Conservation (phyloP, 78 protist species). For the Speleostelium caveatum region DNA sequence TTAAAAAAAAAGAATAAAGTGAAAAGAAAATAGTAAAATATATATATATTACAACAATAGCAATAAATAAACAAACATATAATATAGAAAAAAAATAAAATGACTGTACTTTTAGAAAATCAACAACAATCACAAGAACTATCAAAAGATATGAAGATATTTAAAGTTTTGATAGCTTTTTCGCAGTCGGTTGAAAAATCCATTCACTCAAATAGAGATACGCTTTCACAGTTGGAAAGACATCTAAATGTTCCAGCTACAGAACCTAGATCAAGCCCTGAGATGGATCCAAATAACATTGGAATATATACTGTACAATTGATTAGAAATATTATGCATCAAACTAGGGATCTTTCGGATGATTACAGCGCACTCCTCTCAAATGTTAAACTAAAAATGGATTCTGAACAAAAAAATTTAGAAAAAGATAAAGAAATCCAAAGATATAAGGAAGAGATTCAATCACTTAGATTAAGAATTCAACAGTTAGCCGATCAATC, state of each 20-base stretch:
- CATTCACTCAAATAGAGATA: slow-evolving; percentile 9
- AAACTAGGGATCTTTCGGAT: slow-evolving; percentile 36
- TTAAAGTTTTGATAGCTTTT: slow-evolving; percentile 64
- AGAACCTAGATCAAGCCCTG: not conserved
- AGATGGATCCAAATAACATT: slow-evolving; percentile 24
- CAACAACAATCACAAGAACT: slow-evolving; percentile 5
- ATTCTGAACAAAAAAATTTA: not conserved
- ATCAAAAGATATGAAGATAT: slow-evolving; percentile 32
- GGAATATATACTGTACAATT: slow-evolving; percentile 51
- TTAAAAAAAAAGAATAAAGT: too few relatives aligned
- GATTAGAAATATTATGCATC: slow-evolving; percentile 52
- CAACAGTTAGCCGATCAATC: not conserved
- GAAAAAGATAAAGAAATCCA: slow-evolving; percentile 1
- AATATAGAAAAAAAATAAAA: too few relatives aligned
- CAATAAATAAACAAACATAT: too few relatives aligned
- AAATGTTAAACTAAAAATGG: not conserved
- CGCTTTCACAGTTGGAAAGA: not conserved
- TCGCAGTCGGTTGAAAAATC: slow-evolving; percentile 57
- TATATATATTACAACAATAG: too few relatives aligned
- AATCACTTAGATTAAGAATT: not conserved
- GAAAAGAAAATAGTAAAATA: too few relatives aligned
- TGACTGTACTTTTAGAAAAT: too few relatives aligned
- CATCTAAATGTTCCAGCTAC: not conserved
- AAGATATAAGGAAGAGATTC: slow-evolving; percentile 21
- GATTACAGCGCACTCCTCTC: not conserved